A percentile compares a stretch with the other conserved stretches of the same genome.
Evolutionary conservation across 2,329 filamentous ascomycete species (phyloP).

Genomic region (Phyllosticta citrichinensis): DNA sequence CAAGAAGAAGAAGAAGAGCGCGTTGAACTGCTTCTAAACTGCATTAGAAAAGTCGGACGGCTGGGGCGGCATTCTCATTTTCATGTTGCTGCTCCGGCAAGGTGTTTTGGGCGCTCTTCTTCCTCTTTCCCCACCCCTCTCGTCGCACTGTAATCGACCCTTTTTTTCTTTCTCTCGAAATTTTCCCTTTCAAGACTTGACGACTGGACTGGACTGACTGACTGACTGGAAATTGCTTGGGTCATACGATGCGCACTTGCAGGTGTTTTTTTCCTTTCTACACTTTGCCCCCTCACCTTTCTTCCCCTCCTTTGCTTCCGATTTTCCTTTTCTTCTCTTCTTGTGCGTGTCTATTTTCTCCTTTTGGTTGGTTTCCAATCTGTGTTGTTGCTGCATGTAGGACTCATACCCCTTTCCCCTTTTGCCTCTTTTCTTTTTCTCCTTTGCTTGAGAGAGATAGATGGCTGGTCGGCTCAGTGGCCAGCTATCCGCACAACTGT

Average conservation of each 20-base stretch:
- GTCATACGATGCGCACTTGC: neutral
- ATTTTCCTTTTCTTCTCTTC: neutral
- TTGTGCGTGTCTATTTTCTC: neutral
- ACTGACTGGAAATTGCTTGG: neutral
- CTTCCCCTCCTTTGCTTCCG: neutral
- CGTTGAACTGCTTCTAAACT: slow-evolving; percentile 87
- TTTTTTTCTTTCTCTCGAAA: neutral
- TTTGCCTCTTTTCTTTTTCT: neutral
- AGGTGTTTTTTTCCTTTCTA: neutral
- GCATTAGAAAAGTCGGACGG: neutral
- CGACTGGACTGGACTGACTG: neutral
- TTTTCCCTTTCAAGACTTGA: neutral
- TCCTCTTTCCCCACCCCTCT: neutral
- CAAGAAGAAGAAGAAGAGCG: slow-evolving; percentile 90
- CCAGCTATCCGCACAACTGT: neutral
- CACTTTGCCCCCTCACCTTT: slow-evolving; percentile 3
- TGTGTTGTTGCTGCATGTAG: neutral
- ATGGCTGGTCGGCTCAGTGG: neutral
- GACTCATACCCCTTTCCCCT: neutral
- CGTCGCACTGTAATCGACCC: neutral
- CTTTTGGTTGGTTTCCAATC: neutral
- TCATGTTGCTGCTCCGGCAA: neutral
- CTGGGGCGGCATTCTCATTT: neutral
- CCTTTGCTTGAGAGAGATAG: neutral
- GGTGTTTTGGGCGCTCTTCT: neutral